Evolutionary conservation across 2,329 filamentous ascomycete genomes (phyloP).

Genomic region (Aspergillus aculeatus): DNA sequence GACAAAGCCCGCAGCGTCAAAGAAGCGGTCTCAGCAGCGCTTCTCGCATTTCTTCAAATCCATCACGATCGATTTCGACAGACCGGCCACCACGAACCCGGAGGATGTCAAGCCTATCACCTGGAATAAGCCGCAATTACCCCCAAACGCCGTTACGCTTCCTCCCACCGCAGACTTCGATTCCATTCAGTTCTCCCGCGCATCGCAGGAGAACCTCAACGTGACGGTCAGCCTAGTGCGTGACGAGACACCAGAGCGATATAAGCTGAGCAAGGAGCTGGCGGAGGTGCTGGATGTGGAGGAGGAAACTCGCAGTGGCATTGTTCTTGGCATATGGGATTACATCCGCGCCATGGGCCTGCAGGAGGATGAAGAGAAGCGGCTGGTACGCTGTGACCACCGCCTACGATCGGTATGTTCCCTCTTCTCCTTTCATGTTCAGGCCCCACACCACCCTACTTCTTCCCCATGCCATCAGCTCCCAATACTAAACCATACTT

Average conservation of each 20-base stretch:
- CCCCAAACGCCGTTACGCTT: conserved; percentile 51
- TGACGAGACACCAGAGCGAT: conserved; percentile 84
- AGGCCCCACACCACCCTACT: background rate
- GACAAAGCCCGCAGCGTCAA: conserved; percentile 17
- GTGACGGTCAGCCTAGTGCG: conserved; percentile 82
- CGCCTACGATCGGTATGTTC: conserved; percentile 68
- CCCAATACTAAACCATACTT: background rate
- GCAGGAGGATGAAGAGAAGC: conserved; percentile 92
- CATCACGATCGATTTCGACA: conserved; percentile 54
- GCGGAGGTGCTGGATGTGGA: conserved; percentile 81
- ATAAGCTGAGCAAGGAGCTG: conserved; percentile 72
- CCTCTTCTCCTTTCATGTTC: background rate
- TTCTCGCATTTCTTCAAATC: conserved; percentile 54
- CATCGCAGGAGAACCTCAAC: conserved; percentile 88
- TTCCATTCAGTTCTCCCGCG: conserved; percentile 85
- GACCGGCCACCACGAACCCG: conserved; percentile 38
- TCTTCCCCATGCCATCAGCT: background rate
- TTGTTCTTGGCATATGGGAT: conserved; percentile 91
- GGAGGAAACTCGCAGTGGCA: conserved; percentile 83
- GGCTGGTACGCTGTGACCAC: conserved; percentile 87
- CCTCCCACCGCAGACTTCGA: conserved; percentile 78
- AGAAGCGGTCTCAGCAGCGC: conserved; percentile 38
- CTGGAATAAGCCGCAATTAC: conserved; percentile 76
- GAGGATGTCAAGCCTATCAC: conserved; percentile 59
- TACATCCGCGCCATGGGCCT: conserved; percentile 84